Evolutionary conservation across 2,329 filamentous ascomycete species (phyloP).

Genomic region (Trichoderma atroviride): DNA sequence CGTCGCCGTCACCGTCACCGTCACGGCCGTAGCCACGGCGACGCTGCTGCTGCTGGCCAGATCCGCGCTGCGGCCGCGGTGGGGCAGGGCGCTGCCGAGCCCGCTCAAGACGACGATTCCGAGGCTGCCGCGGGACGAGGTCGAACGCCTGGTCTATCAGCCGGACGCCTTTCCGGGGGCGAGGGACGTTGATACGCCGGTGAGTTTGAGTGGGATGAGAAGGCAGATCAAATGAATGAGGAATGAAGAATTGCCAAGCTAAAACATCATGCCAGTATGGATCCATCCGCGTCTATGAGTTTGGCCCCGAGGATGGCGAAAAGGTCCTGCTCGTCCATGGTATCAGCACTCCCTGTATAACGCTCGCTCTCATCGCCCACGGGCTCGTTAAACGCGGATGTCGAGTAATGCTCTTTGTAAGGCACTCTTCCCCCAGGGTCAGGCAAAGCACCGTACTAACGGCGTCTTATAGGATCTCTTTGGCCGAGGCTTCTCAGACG

Average conservation of each 20-base stretch:
- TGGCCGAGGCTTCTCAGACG: conserved; percentile 68
- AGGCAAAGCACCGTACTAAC: neutral
- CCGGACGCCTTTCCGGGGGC: conserved; percentile 71
- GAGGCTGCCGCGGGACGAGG: conserved; percentile 41
- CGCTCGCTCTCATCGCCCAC: conserved; percentile 67
- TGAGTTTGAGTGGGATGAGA: conserved; percentile 36
- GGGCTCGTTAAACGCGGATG: conserved; percentile 69
- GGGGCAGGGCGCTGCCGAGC: conserved; percentile 46
- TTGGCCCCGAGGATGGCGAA: conserved; percentile 70
- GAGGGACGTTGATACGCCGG: conserved; percentile 71
- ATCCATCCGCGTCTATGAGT: conserved; percentile 78
- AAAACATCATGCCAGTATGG: conserved; percentile 59
- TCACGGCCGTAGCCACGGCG: conserved; percentile 47
- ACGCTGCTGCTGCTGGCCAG: conserved; percentile 42
- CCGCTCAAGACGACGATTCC: conserved; percentile 49
- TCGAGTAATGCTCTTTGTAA: conserved; percentile 77
- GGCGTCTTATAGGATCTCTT: conserved; percentile 61
- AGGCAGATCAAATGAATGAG: neutral
- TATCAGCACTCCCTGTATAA: conserved; percentile 79
- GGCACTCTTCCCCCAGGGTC: neutral
- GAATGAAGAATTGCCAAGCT: conserved; percentile 9
- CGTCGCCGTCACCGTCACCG: conserved; percentile 44
- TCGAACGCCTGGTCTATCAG: conserved; percentile 56
- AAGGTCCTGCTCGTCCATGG: conserved; percentile 81
- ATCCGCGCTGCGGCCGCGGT: conserved; percentile 45